These are phyloP conservation scores for Torrubiella hemipterigena DNA, from an alignment of 2,329 filamentous ascomycete species.

Conservation along the genomic window DNA sequence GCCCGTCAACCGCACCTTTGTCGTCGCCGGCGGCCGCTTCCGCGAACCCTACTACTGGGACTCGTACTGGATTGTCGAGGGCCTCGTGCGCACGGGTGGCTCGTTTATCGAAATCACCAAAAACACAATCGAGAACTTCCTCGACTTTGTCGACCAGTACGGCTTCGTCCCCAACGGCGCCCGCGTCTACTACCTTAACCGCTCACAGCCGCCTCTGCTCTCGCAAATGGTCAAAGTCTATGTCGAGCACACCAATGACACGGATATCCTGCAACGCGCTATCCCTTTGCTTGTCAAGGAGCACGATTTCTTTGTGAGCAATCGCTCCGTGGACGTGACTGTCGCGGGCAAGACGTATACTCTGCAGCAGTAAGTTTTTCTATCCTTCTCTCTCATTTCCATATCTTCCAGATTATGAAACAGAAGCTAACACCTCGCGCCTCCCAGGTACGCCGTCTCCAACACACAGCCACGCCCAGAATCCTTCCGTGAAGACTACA, in stretches of 20 bases:
- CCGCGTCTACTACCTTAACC: conserved; percentile 55
- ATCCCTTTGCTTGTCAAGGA: conserved; percentile 52
- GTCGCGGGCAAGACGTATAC: conserved; percentile 34
- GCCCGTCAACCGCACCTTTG: conserved; percentile 53
- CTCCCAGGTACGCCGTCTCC: conserved; percentile 39
- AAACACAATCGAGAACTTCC: conserved; percentile 59
- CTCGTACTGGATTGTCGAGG: conserved; percentile 57
- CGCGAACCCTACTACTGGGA: conserved; percentile 63
- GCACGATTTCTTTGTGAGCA: conserved; percentile 49
- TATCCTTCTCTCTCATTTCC: neutral
- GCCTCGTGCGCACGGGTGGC: conserved; percentile 51
- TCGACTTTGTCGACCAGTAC: conserved; percentile 51
- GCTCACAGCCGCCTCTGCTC: conserved; percentile 54
- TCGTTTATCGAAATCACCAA: conserved; percentile 49
- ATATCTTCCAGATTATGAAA: too few relatives aligned
- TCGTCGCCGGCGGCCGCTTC: conserved; percentile 61
- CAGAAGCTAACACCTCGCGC: neutral
- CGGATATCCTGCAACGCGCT: conserved; percentile 44
- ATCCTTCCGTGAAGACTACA: conserved; percentile 54
- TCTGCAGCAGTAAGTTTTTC: conserved; percentile 37
- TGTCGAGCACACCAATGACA: conserved; percentile 52
- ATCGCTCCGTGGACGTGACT: conserved; percentile 44
- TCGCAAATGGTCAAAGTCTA: conserved; percentile 56
- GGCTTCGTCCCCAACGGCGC: conserved; percentile 59
- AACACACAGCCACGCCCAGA: conserved; percentile 58